Evolutionary conservation across 2,329 filamentous ascomycete species (phyloP), one percentile per base, ranked within the genome.

Genomic region (Penicillium sp.): DNA sequence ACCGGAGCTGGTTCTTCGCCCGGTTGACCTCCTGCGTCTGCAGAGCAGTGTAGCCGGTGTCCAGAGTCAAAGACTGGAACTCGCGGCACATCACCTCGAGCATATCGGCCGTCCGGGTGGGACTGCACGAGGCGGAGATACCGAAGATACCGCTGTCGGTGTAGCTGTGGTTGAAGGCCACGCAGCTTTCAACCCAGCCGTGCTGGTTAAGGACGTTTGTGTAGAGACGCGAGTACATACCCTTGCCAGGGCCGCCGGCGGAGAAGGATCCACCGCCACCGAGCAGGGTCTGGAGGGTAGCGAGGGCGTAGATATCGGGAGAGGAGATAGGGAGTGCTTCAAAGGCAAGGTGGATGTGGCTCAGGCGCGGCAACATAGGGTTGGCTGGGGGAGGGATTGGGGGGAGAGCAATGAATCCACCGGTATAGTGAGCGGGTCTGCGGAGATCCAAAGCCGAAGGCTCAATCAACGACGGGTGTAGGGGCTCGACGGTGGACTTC

Each of bases 141-240:
- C 95, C 95, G 73, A 99, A 99, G 45, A 99, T 86, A 4, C 95
- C 95, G 7, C 90, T 93, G 78, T 99, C 95, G 0, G 92, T 95
- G 84, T 99, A 99, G 51, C 91, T 92, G 83, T 98, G 93, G 84
- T 98, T 98, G 83, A 98, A 98, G 33, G 94, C 91, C 56, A 96
- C 85, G 80, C 95, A 98, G 63, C 89, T 93, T 81, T 99, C 95
- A 28, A 99, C 92, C 94, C 94, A 99, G 70, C 91, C 92, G 80
- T 97, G 89, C 80, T 98, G 93, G 82, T 99, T 99, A 56, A 99
- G 86, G 0, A 98, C 94, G 76, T 97, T 97, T 66, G 93, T 98
- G 84, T 97, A 99, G 9, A 99, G 87, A 13, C 95, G 90, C 40
- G 92, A 96, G 84, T 98, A 98, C 95, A 99, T 99, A 77, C 95